Conservation (phyloP, 1,139 yeast species). For the Saccharomyces hybrid region DNA sequence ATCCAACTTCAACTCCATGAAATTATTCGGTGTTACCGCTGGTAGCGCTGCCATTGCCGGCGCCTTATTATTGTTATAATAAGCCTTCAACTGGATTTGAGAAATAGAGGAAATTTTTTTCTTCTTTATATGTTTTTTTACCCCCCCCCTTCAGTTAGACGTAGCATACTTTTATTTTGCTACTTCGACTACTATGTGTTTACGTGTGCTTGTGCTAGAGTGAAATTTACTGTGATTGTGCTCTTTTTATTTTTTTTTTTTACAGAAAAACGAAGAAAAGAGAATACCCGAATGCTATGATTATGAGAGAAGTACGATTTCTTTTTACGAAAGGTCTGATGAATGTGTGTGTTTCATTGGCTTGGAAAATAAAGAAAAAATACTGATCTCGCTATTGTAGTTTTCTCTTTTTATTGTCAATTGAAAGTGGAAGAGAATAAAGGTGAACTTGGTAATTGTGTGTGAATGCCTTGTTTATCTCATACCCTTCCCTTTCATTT, state of each 20-base stretch:
- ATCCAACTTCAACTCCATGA: constrained; percentile 26
- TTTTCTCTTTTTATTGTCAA: not conserved
- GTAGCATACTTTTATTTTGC: not conserved
- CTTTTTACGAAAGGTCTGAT: not conserved
- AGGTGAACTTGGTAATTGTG: not conserved
- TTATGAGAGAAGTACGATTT: not conserved
- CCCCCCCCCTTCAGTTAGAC: not conserved
- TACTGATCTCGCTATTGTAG: not conserved
- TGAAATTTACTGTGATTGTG: not conserved
- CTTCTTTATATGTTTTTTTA: constrained; percentile 1
- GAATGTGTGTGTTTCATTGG: constrained; percentile 4
- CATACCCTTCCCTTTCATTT: not conserved
- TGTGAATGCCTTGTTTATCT: not conserved
- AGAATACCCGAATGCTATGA: not conserved
- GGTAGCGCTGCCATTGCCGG: constrained; percentile 36
- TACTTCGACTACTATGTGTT: not conserved
- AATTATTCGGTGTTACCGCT: constrained; percentile 29
- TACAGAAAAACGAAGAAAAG: not conserved
- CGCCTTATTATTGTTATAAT: constrained; percentile 32
- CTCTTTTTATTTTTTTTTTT: not conserved
- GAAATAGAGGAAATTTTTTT: not conserved
- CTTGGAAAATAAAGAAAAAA: not conserved
- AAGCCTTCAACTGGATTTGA: not conserved
- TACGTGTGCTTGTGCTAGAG: constrained; percentile 1
- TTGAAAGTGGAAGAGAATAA: not conserved